Evolutionary conservation across 495 filamentous ascomycete species (phyloP), one percentile per base, ranked within the genome.

Genomic region (Penicillium mononematosum): DNA sequence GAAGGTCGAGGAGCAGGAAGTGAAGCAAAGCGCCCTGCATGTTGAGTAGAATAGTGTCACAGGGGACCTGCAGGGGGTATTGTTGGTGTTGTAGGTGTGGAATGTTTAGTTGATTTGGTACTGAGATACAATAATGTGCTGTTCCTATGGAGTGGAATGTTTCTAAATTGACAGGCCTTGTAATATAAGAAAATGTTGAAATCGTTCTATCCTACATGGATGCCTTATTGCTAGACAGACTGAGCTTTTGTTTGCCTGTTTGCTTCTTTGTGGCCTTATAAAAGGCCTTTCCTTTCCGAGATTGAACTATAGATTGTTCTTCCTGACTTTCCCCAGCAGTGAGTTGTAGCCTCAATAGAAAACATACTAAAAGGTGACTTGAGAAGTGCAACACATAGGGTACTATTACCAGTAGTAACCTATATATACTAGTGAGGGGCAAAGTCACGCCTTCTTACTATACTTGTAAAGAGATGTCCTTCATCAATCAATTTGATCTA

Each of bases 1-100:
- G 9, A 70, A 68, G 48, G 56, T 75, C 20, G 71, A 65, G 56
- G 73, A 75, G 54, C 70, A 71, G 56, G 67, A 73, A 62, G 65
- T 68, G 22, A 77, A 77, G 63, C 58, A 61, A 44, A 58, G 63
- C 31, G 27, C 53, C 4, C 20, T 57, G 48, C 63, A 68, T 58
- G 52, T 56, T 63, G 66, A 70, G 50, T 63, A 64, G 55, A 31
- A 20, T 3, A 42, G 7, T 3, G 14, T 14, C 12, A 16, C 20
- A 19, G 38, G 3, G 38, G 9, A 12, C 12, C 6, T 44, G 19
- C 22, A 24, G 19, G n/a, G 25, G 25, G 17, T 1, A 3, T 32
- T 10, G 31, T 32, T 10, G 25, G 27, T 6, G 14, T 48, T 32
- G 12, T 3, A 29, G 31, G 34, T 38, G 34, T 39, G 36, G n/a